phyloP scores from a whole-genome alignment of 345 rosid species.

The Gossypium turneri region DNA sequence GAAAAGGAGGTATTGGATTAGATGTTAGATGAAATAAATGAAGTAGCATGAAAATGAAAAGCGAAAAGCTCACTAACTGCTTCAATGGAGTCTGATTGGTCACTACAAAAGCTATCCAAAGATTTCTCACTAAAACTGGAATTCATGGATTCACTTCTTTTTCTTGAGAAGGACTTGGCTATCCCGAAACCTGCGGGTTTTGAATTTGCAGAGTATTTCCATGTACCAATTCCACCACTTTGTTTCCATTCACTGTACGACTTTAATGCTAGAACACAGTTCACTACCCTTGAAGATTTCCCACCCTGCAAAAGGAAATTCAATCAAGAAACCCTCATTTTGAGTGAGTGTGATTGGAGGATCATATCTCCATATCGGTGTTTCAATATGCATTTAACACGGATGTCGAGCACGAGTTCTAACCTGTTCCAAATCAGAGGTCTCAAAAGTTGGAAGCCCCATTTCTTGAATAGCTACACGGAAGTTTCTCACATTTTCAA shows the following conservation, averaged over 20 bases:
- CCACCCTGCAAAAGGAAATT: conserved; percentile 51
- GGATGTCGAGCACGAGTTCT: not conserved
- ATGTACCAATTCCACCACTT: conserved; percentile 61
- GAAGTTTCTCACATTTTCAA: conserved; percentile 88
- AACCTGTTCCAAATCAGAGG: conserved; percentile 89
- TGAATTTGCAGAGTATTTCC: conserved; percentile 57
- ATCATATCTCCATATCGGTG: not conserved
- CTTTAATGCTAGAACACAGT: conserved; percentile 78
- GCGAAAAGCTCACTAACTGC: conserved; percentile 48
- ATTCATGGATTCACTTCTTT: conserved; percentile 58
- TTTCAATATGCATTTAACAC: not conserved
- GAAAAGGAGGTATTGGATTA: not conserved
- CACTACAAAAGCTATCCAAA: conserved; percentile 28
- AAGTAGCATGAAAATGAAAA: conserved; percentile 6
- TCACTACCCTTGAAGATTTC: conserved; percentile 68
- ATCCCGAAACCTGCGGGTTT: conserved; percentile 37
- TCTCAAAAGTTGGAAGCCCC: conserved; percentile 87
- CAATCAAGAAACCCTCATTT: not conserved
- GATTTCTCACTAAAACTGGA: conserved; percentile 48
- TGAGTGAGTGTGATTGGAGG: not conserved
- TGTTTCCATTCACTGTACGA: conserved; percentile 80
- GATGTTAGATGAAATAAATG: not conserved
- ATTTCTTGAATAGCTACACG: conserved; percentile 67
- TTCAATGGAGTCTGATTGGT: conserved; percentile 45
- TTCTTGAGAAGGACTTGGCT: conserved; percentile 25